phyloP scores from a whole-genome alignment of 2,329 filamentous ascomycete species.

The Scleromitrula shiraiana region DNA sequence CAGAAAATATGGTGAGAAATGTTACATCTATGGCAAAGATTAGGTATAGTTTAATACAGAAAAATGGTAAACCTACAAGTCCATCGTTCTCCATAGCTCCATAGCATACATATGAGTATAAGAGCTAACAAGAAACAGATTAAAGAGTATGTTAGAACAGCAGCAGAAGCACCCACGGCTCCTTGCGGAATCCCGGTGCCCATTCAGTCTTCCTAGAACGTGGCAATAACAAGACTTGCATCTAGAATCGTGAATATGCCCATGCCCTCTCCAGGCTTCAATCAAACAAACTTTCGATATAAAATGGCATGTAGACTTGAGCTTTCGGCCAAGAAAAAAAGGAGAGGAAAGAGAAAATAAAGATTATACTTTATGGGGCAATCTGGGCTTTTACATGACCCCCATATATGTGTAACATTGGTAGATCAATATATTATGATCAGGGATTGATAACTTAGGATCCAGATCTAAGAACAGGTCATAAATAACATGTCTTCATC shows the following conservation, averaged over 20 bases:
- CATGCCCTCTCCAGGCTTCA: neutral
- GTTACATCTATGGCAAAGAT: slow-evolving; percentile 21
- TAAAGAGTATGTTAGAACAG: slow-evolving; percentile 26
- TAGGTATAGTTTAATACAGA: too few species aligned
- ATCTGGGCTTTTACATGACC: slow-evolving; percentile 6
- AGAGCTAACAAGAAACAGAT: slow-evolving; percentile 20
- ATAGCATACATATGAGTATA: slow-evolving; percentile 23
- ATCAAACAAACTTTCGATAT: neutral
- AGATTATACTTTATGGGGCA: neutral
- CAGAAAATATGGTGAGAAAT: slow-evolving; percentile 23
- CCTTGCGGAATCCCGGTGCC: slow-evolving; percentile 16
- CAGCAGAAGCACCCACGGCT: slow-evolving; percentile 21
- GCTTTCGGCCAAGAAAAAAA: neutral
- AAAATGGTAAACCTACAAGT: slow-evolving; percentile 19
- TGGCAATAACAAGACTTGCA: slow-evolving; percentile 1
- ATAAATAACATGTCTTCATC: neutral
- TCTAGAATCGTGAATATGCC: neutral
- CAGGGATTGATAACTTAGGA: neutral
- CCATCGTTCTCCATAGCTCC: slow-evolving; percentile 27
- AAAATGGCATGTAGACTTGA: neutral
- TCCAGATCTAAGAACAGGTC: neutral
- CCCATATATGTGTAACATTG: slow-evolving; percentile 3
- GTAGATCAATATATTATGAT: neutral
- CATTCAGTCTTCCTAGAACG: slow-evolving; percentile 1
- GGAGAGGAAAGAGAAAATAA: neutral